Conservation (phyloP, 2,329 filamentous ascomycete genomes). For the Dactylella cylindrospora region DNA sequence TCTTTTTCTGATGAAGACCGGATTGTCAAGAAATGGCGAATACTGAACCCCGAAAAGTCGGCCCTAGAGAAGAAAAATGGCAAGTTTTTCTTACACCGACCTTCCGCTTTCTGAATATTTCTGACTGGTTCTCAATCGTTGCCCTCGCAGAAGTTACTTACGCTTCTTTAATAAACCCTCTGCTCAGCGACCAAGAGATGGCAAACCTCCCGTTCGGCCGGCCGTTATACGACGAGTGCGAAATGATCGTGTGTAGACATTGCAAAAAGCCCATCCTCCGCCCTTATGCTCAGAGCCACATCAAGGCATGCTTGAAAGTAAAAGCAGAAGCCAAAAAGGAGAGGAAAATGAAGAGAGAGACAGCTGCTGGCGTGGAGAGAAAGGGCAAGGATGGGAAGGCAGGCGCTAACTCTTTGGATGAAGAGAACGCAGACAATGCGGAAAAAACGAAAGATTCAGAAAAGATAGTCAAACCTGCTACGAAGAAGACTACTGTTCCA, state of each 20-base stretch:
- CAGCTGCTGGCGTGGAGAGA: constrained; percentile 50
- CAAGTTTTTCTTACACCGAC: not conserved
- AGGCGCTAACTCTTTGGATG: constrained; percentile 47
- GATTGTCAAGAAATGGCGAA: constrained; percentile 17
- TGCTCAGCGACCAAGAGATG: constrained; percentile 72
- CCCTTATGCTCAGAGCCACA: constrained; percentile 73
- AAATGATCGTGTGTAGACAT: constrained; percentile 84
- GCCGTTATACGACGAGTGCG: constrained; percentile 75
- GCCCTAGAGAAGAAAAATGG: constrained; percentile 25
- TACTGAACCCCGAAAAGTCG: constrained; percentile 28
- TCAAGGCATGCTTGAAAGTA: constrained; percentile 77
- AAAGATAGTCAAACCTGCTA: constrained; percentile 53
- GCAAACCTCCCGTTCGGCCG: constrained; percentile 79
- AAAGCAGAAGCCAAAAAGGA: constrained; percentile 75
- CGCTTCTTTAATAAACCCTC: constrained; percentile 47
- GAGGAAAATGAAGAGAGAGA: constrained; percentile 70
- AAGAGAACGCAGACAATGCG: constrained; percentile 53
- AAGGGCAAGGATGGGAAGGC: constrained; percentile 51
- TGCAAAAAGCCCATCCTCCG: constrained; percentile 87
- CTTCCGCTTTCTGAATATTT: not conserved
- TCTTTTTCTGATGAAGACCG: constrained; percentile 38
- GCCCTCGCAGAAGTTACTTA: constrained; percentile 13
- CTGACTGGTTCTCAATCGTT: not conserved
- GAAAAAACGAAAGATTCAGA: constrained; percentile 44
- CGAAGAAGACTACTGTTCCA: constrained; percentile 43